A percentile compares a stretch with the other conserved stretches of the same genome.
Conservation (phyloP, 2,329 filamentous ascomycete genomes). For the Beauveria sp. region DNA sequence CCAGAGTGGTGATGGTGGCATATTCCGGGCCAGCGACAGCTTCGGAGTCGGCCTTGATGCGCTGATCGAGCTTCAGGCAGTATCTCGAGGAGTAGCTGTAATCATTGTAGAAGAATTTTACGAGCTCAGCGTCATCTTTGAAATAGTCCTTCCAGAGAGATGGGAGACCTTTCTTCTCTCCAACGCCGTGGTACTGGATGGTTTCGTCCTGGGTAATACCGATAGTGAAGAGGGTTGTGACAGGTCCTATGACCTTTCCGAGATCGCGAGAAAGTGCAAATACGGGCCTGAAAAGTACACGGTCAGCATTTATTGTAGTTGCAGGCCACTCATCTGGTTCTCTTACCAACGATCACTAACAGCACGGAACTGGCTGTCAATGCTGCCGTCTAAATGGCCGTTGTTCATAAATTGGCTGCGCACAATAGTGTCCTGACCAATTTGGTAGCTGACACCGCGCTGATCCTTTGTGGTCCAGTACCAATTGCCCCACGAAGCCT, state of each 20-base stretch:
- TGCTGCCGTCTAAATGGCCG: conserved; percentile 54
- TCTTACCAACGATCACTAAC: conserved; percentile 28
- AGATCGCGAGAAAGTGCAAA: conserved; percentile 69
- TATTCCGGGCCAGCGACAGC: conserved; percentile 67
- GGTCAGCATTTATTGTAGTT: background rate
- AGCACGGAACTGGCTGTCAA: conserved; percentile 53
- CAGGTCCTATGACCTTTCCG: conserved; percentile 31
- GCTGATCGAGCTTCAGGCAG: conserved; percentile 53
- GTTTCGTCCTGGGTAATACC: conserved; percentile 70
- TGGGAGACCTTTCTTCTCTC: conserved; percentile 53
- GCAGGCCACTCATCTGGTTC: background rate
- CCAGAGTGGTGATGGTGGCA: conserved; percentile 66
- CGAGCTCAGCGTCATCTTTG: conserved; percentile 47
- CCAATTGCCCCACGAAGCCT: conserved; percentile 75
- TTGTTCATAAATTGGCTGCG: conserved; percentile 58
- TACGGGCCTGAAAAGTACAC: conserved; percentile 50
- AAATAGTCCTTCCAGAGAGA: conserved; percentile 71
- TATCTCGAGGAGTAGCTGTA: conserved; percentile 55
- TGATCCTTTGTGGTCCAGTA: conserved; percentile 62
- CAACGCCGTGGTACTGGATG: conserved; percentile 65
- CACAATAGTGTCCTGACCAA: conserved; percentile 58
- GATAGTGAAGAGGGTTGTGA: conserved; percentile 61
- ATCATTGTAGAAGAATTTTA: conserved; percentile 70
- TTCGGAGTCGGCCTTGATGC: conserved; percentile 59
- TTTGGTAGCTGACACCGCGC: conserved; percentile 56